Evolutionary conservation across 2,329 filamentous ascomycete genomes (phyloP).

Genomic region (Alternaria brassicae): DNA sequence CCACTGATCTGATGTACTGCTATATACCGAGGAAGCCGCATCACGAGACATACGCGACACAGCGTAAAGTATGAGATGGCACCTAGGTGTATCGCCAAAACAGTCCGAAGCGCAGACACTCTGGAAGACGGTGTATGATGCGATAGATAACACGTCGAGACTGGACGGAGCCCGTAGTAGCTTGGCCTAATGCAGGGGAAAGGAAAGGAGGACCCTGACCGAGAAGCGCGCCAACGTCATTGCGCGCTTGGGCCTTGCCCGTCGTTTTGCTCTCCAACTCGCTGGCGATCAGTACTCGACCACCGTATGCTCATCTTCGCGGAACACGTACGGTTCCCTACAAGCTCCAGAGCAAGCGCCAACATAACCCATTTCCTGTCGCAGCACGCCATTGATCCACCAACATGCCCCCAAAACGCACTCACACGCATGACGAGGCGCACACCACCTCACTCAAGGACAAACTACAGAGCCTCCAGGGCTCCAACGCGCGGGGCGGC

Average conservation of each 20-base stretch:
- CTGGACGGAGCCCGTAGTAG: not conserved
- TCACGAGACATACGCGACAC: conserved; percentile 16
- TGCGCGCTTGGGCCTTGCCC: conserved; percentile 17
- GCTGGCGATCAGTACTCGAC: conserved; percentile 10
- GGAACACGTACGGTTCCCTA: not conserved
- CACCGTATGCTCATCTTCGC: conserved; percentile 12
- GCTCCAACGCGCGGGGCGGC: conserved; percentile 47
- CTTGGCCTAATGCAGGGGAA: conserved; percentile 14
- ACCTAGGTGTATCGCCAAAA: not conserved
- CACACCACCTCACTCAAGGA: conserved; percentile 48
- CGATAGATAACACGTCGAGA: not conserved
- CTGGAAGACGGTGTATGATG: too few relatives aligned
- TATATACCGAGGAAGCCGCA: conserved; percentile 7
- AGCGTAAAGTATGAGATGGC: not conserved
- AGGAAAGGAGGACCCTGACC: conserved; percentile 15
- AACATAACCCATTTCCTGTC: not conserved
- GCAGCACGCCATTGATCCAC: conserved; percentile 3
- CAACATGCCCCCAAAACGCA: conserved; percentile 50
- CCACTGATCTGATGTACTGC: not conserved
- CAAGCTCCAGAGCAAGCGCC: conserved; percentile 3
- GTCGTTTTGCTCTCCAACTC: conserved; percentile 21
- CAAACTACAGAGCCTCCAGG: conserved; percentile 52
- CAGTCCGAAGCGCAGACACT: not conserved
- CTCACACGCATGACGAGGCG: conserved; percentile 48
- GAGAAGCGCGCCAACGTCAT: conserved; percentile 22